These are phyloP conservation scores for Neoscytalidium dimidiatum DNA, from an alignment of 2,329 filamentous ascomycete genomes.

Conservation along the genomic window DNA sequence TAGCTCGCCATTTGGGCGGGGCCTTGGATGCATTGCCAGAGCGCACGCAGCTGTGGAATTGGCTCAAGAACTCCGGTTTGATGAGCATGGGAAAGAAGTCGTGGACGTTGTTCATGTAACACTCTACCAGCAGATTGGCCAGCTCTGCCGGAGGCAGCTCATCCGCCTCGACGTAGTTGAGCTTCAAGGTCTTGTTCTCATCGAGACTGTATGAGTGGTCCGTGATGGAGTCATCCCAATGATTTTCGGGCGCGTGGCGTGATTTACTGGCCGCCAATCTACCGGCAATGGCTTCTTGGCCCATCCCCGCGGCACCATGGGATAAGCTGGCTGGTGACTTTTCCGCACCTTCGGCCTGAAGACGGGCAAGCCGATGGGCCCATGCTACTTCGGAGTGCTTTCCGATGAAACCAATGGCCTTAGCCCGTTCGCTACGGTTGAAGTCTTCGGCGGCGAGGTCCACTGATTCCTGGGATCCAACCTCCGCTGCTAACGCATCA, in stretches of 20 bases:
- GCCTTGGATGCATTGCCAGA: constrained; percentile 23
- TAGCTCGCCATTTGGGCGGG: constrained; percentile 35
- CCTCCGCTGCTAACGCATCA: constrained; percentile 26
- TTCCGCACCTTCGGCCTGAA: constrained; percentile 17
- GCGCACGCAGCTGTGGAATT: constrained; percentile 34
- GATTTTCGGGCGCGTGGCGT: not conserved
- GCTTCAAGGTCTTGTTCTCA: constrained; percentile 30
- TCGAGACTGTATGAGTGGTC: constrained; percentile 29
- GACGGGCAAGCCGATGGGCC: constrained; percentile 29
- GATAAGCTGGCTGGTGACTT: not conserved
- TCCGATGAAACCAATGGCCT: constrained; percentile 31
- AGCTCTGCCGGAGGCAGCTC: constrained; percentile 34
- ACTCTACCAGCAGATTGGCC: constrained; percentile 37
- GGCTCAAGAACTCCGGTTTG: constrained; percentile 30
- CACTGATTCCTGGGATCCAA: constrained; percentile 29
- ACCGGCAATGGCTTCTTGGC: not conserved
- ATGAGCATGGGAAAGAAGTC: constrained; percentile 42
- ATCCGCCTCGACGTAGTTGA: constrained; percentile 32
- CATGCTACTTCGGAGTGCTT: constrained; percentile 29
- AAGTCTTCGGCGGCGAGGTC: constrained; percentile 30
- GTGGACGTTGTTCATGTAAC: constrained; percentile 41
- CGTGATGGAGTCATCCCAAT: not conserved
- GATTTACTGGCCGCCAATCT: not conserved
- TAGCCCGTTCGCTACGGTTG: constrained; percentile 24
- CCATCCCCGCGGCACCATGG: not conserved